Conservation (phyloP, 192 early-diverging fungal genomes). For the Backusella liffmaniae region DNA sequence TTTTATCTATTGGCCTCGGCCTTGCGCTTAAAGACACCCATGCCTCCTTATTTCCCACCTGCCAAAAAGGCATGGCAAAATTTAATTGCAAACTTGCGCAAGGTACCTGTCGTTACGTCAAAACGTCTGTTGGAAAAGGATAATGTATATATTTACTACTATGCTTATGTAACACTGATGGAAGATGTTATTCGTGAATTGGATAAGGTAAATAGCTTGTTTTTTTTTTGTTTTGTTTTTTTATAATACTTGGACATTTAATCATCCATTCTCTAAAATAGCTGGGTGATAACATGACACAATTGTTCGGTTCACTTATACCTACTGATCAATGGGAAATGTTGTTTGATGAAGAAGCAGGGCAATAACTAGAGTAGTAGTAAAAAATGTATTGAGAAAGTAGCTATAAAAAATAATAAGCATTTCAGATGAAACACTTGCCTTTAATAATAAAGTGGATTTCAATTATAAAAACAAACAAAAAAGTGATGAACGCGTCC, state of each 20-base stretch:
- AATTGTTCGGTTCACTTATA: conserved; percentile 35
- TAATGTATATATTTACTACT: conserved; percentile 74
- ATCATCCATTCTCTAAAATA: background rate
- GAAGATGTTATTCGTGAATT: conserved; percentile 81
- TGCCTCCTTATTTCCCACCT: conserved; percentile 78
- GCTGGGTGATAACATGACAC: conserved; percentile 35
- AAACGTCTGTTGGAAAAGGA: conserved; percentile 49
- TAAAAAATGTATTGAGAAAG: background rate
- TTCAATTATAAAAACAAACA: no score
- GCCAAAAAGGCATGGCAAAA: conserved; percentile 59
- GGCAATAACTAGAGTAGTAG: background rate
- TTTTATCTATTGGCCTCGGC: conserved; percentile 83
- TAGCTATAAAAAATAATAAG: no score
- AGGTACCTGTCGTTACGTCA: conserved; percentile 49
- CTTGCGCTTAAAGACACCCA: conserved; percentile 76
- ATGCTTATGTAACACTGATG: conserved; percentile 74
- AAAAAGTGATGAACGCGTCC: no score
- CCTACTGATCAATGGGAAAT: conserved; percentile 33
- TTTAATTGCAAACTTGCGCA: conserved; percentile 60
- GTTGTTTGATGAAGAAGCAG: conserved; percentile 25
- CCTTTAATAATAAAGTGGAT: no score
- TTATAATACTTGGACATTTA: background rate
- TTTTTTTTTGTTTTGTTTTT: no score
- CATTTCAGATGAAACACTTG: no score
- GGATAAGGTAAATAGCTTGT: conserved; percentile 43